These are phyloP conservation scores for Eucalyptus camaldulensis DNA, from an alignment of 345 rosid species.

Conservation along the genomic window DNA sequence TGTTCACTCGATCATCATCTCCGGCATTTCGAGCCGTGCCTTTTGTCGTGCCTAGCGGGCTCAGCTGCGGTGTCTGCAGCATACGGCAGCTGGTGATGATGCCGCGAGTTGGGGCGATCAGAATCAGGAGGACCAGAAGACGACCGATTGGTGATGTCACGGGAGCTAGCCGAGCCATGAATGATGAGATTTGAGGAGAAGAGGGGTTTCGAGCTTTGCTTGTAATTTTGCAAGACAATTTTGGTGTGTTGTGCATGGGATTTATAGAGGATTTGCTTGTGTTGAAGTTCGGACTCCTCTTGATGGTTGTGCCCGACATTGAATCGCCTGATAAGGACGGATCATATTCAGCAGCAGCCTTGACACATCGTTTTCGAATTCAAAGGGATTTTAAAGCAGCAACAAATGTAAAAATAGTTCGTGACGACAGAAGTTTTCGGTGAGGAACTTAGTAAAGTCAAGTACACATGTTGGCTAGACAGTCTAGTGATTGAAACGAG, in stretches of 20 bases:
- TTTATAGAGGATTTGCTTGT: not conserved
- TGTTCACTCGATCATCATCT: not conserved
- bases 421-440: not conserved
- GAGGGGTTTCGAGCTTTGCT: not conserved
- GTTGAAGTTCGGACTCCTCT: not conserved
- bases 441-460: not conserved
- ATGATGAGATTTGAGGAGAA: not conserved
- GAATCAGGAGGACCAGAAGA: not conserved
- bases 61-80: not conserved
- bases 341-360: not conserved
- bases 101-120: not conserved
- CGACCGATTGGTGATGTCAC: not conserved
- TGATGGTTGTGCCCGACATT: not conserved
- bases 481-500: not conserved
- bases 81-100: not conserved
- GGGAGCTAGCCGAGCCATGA: not conserved
- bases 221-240: not conserved
- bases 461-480: not conserved
- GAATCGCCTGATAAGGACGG: not conserved
- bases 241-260: not conserved
- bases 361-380: not conserved
- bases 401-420: not conserved
- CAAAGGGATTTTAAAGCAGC: not conserved
- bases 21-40: not conserved
- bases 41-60: not conserved